These are phyloP conservation scores for Claviceps lovelessii DNA, from an alignment of 2,329 filamentous ascomycete species.

Conservation along the genomic window DNA sequence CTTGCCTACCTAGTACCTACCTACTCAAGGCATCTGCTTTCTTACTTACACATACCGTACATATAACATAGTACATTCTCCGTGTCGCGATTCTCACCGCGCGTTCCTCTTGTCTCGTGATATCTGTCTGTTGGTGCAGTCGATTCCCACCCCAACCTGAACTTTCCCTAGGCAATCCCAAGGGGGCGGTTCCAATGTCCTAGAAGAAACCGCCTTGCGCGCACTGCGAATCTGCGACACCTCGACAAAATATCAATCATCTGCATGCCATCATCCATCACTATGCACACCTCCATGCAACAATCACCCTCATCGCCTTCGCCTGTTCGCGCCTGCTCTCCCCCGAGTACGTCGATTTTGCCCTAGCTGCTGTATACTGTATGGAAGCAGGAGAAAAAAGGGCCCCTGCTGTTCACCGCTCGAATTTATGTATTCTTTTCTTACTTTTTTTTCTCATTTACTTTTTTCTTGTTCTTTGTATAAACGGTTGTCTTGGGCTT, in stretches of 20 bases:
- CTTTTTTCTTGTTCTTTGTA: not conserved
- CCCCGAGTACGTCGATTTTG: slow-evolving; percentile 39
- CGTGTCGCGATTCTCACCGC: not conserved
- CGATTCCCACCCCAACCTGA: not conserved
- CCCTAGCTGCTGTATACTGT: not conserved
- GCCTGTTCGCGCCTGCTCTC: slow-evolving; percentile 40
- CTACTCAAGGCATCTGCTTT: too few species aligned
- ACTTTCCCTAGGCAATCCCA: slow-evolving; percentile 1
- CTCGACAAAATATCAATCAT: slow-evolving; percentile 9
- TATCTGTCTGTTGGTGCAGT: not conserved
- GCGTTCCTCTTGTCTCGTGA: not conserved
- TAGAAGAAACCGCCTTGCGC: slow-evolving; percentile 17
- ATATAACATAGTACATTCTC: not conserved
- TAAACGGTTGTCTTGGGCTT: not conserved
- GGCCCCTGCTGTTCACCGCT: not conserved
- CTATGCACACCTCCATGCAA: slow-evolving; percentile 36
- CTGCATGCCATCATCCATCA: slow-evolving; percentile 38
- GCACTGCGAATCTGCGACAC: slow-evolving; percentile 17
- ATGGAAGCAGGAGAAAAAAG: not conserved
- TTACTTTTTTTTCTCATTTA: too few species aligned
- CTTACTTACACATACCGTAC: not conserved
- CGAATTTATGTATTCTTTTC: not conserved
- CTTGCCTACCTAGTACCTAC: too few species aligned
- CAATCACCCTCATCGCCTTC: slow-evolving; percentile 34
- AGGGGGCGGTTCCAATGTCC: slow-evolving; percentile 10